phyloP scores from a whole-genome alignment of 495 filamentous ascomycete genomes.

The Amphirosellinia nigrospora region DNA sequence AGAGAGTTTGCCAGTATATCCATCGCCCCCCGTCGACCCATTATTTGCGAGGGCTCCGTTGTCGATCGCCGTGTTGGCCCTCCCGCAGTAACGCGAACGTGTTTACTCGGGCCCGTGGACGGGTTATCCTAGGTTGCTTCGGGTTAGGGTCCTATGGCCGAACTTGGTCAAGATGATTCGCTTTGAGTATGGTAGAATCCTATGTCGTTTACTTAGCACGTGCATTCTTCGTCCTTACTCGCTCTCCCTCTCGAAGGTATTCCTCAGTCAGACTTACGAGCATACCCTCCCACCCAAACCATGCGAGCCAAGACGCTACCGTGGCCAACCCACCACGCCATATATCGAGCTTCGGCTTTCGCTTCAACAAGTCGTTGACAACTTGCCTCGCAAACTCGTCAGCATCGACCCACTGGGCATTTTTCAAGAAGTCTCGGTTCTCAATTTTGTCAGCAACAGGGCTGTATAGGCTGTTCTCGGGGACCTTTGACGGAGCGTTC shows the following conservation, averaged over 20 bases:
- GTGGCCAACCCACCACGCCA: conserved; percentile 42
- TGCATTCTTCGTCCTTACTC: conserved; percentile 34
- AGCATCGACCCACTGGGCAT: conserved; percentile 29
- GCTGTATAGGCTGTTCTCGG: conserved; percentile 30
- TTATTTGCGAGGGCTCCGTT: not conserved
- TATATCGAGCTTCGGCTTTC: conserved; percentile 36
- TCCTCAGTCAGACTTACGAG: not conserved
- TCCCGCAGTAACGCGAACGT: not conserved
- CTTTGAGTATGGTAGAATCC: conserved; percentile 46
- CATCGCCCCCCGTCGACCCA: not conserved
- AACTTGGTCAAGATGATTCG: conserved; percentile 42
- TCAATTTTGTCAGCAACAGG: conserved; percentile 28
- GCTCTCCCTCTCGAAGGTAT: not conserved
- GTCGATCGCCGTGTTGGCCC: not conserved
- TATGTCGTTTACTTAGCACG: conserved; percentile 42
- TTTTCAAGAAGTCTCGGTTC: conserved; percentile 30
- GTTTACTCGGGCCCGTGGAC: too few relatives aligned
- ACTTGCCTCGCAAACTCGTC: conserved; percentile 41
- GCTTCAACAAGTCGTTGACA: conserved; percentile 37
- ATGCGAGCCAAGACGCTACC: conserved; percentile 31
- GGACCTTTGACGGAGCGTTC: conserved; percentile 33
- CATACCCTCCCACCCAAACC: conserved; percentile 31
- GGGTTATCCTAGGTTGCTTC: too few relatives aligned
- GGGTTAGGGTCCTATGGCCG: not conserved
- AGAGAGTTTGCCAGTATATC: not conserved